Base-by-base conservation (phyloP, 2,329 filamentous ascomycete genomes). In the Diaporthe destruens region DNA sequence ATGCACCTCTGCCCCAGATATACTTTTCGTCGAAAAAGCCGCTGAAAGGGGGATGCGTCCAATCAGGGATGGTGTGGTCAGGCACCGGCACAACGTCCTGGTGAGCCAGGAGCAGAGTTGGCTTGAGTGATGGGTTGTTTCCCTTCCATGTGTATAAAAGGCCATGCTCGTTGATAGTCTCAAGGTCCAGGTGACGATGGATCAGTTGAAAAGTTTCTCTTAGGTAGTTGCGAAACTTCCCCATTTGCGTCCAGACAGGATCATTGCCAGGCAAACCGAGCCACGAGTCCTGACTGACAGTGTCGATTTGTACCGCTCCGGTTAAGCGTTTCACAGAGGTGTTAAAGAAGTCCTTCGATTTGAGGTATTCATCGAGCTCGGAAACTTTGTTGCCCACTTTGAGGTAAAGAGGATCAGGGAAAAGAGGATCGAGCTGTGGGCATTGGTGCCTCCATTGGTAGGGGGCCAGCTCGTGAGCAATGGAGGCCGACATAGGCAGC, bases 1-100 rank as follows among this genome's bases (percentile, higher is more conserved):
- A 82, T 0, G 89, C 80, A 3, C 90, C 90, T 29, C 90, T 85
- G 16, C 90, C 90, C 89, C 89, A 92, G 53, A 92, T 82, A 77
- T 83, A 87, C 59, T 84, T 84, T 16, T 89, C 89, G 75, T 90
- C 88, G 72, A 85, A 91, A 75, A 84, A 77, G 9, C 88, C 89
- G n/a, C 85, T 85, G 76, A 87, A 92, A 0, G 90, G 90, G 0
- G 88, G 87, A 78, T 91, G 80, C 0, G 85, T 89, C 90, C 90
- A 92, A 53, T 87, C 82, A 3, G 76, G 75, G 12, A 85, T 75
- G 0, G 86, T 87, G 6, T 86, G 82, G 3, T 85, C 82, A 2
- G 84, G 83, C 0, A 90, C 89, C 2, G 89, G 89, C 2, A 92
- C 90, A 11, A 90, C 89, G 77, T 92, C 90, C 77, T 91, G 89